A percentile compares a stretch with the other conserved stretches of the same genome.
These are phyloP conservation scores for Drechslerella coelobrocha DNA, from an alignment of 2,329 filamentous ascomycete genomes.

Conservation along the genomic window DNA sequence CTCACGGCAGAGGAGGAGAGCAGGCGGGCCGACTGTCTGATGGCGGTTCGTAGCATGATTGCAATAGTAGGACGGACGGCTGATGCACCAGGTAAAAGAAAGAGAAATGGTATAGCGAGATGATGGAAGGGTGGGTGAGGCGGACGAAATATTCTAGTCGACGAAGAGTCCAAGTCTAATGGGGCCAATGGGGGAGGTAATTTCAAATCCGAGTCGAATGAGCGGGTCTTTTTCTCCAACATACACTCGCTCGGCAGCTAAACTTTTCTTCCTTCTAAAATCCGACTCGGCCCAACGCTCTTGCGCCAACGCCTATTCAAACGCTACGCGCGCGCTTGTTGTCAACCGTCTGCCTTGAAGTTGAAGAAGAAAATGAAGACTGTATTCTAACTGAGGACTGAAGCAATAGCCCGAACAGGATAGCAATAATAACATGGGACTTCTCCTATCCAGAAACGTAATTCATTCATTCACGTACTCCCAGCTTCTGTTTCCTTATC, in stretches of 20 bases:
- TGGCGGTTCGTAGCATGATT: slow-evolving; percentile 87
- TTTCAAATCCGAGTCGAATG: no score
- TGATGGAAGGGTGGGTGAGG: neutral
- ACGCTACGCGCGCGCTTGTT: neutral
- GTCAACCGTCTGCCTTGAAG: neutral
- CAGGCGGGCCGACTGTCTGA: slow-evolving; percentile 75
- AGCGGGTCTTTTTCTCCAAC: no score
- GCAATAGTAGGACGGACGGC: slow-evolving; percentile 23
- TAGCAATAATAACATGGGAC: no score
- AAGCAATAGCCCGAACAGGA: no score
- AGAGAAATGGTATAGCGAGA: neutral
- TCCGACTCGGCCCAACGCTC: slow-evolving; percentile 5
- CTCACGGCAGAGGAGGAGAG: slow-evolving; percentile 63
- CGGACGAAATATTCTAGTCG: neutral
- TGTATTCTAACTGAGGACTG: no score
- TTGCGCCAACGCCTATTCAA: neutral
- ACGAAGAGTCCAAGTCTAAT: neutral
- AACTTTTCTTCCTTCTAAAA: slow-evolving; percentile 5
- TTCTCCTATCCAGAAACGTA: no score
- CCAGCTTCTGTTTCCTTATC: slow-evolving; percentile 54
- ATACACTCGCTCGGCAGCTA: neutral
- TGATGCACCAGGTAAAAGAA: neutral
- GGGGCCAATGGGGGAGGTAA: no score
- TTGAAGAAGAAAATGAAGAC: no score
- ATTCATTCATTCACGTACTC: slow-evolving; percentile 4